Conservation (phyloP, 176 grass and related monocot species). For the bread wheat (Triticum aestivum) region IWGSC_CS_RefSeq_v2.1 NC_057808.1:307276629-307277128, state of each 20-base stretch:
- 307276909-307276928: conserved; percentile 81
- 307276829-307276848: conserved; percentile 3
- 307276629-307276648: conserved; percentile 7
- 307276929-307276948: conserved; percentile 58
- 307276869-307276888: conserved; percentile 76
- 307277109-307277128: neutral
- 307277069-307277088: conserved; percentile 38
- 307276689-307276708: conserved; percentile 13
- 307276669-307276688: neutral
- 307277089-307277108: conserved; percentile 13
- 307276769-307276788: neutral
- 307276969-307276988: conserved; percentile 35
- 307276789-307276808: neutral
- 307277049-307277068: conserved; percentile 32
- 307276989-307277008: conserved; percentile 51
- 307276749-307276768: neutral
- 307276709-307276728: neutral
- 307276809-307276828: neutral
- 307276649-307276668: neutral
- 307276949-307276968: conserved; percentile 42
- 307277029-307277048: conserved; percentile 64
- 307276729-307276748: conserved; percentile 12
- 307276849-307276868: conserved; percentile 74
- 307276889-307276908: conserved; percentile 65
- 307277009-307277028: conserved; percentile 51